Percentiles rank a stretch among this genome's conserved stretches.
phyloP scores from a whole-genome alignment of 75 land plant species.

The Chamaecyparis obtusa region DNA sequence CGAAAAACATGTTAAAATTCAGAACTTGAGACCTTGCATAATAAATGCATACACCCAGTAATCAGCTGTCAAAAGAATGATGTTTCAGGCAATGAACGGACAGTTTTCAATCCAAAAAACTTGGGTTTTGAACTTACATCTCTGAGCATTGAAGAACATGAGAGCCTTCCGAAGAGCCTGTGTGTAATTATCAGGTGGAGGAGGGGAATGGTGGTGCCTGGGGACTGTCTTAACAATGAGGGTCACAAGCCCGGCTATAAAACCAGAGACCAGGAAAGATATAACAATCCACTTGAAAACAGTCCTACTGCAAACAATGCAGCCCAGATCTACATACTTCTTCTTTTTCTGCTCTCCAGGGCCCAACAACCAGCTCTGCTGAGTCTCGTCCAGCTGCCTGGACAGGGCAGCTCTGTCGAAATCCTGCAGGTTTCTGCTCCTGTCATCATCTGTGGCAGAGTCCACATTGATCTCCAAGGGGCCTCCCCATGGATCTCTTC shows the following conservation, averaged over 20 bases:
- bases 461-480: conserved; percentile 68
- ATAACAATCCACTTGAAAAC: conserved; percentile 69
- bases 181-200: conserved; percentile 92
- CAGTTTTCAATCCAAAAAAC: background rate
- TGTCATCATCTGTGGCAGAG: conserved; percentile 84
- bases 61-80: background rate
- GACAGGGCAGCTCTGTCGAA: conserved; percentile 80
- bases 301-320: conserved; percentile 78
- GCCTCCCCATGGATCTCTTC: conserved; percentile 93
- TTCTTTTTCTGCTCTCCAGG: conserved; percentile 82
- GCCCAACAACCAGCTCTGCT: conserved; percentile 97
- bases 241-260: conserved; percentile 67
- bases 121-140: conserved; percentile 46
- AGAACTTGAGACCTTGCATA: too few relatives aligned
- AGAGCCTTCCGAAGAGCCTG: conserved; percentile 85
- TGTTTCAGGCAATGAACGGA: background rate
- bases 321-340: conserved; percentile 92
- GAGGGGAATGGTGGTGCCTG: conserved; percentile 45
- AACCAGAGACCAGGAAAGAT: conserved; percentile 40
- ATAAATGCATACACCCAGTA: background rate
- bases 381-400: conserved; percentile 90
- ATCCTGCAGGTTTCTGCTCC: conserved; percentile 76
- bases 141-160: conserved; percentile 96
- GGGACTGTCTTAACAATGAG: conserved; percentile 88
- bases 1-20: background rate